Evolutionary conservation across 805 yeast genomes (phyloP), one percentile per base, ranked within the genome.

Genomic region (Yamadazyma tumulicola): DNA sequence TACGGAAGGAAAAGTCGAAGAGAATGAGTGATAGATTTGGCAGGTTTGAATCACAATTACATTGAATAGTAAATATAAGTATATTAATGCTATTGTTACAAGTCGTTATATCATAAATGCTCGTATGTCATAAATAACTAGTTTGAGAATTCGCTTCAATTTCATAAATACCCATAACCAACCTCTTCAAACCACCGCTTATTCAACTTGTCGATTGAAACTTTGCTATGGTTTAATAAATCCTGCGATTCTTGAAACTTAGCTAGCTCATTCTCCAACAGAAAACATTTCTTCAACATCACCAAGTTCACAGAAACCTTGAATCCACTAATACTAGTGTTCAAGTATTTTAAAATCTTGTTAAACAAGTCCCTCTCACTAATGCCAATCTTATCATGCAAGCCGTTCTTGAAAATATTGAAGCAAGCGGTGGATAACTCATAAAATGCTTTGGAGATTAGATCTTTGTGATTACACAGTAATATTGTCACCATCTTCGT

Each of bases 401-500:
- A n/a, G 4, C 15, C n/a, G 7, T 6, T 5, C 13, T 23, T 20
- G 9, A 29, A 29, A 13, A 41, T 32, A 15, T 36, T 39, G 21
- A 37, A 42, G 35, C 56, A 55, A 7, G 56, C 35, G 20, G 35
- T 43, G 2, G 67, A 51, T 28, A 61, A 46, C 38, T 64, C 65
- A 36, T 47, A 60, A 37, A 57, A 59, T n/a, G 54, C 48, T 11
- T 33, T 30, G 0, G 78, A 68, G 4, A 56, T 57, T 22, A 67
- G 31, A 31, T 61, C 69, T 2, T 59, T 37, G 36, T 66, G 63
- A 6, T 63, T 65, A 0, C 67, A 50, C 32, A 68, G 64, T 5
- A 71, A 47, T 5, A 74, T 58, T 15, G 49, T 54, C 1, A 83
- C 74, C 62, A 78, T 62, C 0, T 63, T 49, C 5, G 61, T 56